Evolutionary conservation across 1,139 yeast genomes (phyloP), one percentile per base, ranked within the genome.

Genomic region (Pichia sp.): DNA sequence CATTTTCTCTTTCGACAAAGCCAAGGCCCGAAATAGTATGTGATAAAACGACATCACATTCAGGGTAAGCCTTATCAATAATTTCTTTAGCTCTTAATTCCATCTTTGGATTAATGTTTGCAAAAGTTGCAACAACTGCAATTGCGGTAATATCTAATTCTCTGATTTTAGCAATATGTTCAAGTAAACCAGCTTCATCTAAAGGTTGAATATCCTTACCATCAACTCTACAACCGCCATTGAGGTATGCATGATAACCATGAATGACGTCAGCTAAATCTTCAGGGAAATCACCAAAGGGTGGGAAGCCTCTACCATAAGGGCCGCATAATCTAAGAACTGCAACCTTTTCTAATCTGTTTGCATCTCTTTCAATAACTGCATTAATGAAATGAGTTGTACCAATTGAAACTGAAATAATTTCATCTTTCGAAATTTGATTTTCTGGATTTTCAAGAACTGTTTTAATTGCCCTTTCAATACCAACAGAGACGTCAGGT

Each of bases 311-410:
- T 27, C 22, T 24, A 15, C 24, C 20, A 27, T 15, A 38, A n/a
- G 40, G 40, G 4, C 40, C 40, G 4, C 15, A 38, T 15, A 38
- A 28, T 38, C 40, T 38, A 8, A 38, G 15, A 28, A 38, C 40
- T 4, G 40, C 40, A 7, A 38, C 40, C 8, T 18, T 18, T 6
- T 24, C 40, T 20, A 38, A n/a, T 20, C 40, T 24, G 11, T 18
- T 20, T 15, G 19, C 21, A 20, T 38, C 40, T 31, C 22, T 18
- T 17, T 38, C 40, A 28, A 38, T 38, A 15, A 38, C 40, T n/a
- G 40, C 40, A 38, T 38, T 38, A n/a, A 38, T 38, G 18, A 38
- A 38, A 20, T 38, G 40, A 10, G 40, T 38, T 11, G 40, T 38
- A 17, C 40, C 40, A 27, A 38, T 38, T 12, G 40, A 17, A 31